These are phyloP conservation scores for Entomortierella parvispora DNA, from an alignment of 192 early-diverging fungal species.

Conservation along the genomic window DNA sequence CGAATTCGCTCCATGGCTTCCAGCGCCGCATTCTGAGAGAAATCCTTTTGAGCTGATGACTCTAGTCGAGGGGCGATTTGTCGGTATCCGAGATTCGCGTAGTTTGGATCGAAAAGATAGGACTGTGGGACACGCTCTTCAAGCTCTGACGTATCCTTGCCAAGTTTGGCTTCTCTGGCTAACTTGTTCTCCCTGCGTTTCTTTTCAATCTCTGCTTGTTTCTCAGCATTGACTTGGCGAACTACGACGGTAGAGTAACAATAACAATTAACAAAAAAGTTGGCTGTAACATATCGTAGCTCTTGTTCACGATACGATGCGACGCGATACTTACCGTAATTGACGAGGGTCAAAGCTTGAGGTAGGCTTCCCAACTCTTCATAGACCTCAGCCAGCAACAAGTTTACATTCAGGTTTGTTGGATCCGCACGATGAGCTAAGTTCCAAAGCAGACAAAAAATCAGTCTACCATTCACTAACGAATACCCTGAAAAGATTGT, in stretches of 20 bases:
- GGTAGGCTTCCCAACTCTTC: conserved; percentile 73
- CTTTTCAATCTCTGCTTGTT: conserved; percentile 21
- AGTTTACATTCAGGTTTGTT: conserved; percentile 69
- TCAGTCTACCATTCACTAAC: neutral
- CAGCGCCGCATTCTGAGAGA: conserved; percentile 9
- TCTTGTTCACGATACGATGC: neutral
- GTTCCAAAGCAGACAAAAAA: neutral
- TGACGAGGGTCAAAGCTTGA: conserved; percentile 60
- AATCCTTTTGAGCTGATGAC: neutral
- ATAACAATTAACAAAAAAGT: neutral
- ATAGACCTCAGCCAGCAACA: conserved; percentile 76
- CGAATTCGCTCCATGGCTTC: conserved; percentile 27
- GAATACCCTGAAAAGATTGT: neutral
- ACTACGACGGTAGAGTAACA: conserved; percentile 10
- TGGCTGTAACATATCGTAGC: neutral
- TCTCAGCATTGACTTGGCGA: conserved; percentile 30
- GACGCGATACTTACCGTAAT: conserved; percentile 42
- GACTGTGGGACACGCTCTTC: neutral
- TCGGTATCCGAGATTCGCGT: conserved; percentile 1
- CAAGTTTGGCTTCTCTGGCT: conserved; percentile 17
- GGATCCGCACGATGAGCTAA: conserved; percentile 69
- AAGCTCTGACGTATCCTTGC: conserved; percentile 3
- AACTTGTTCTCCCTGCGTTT: conserved; percentile 21
- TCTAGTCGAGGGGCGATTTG: conserved; percentile 17
- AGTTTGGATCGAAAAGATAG: neutral